Conservation (phyloP, 805 yeast species). For the Komagataella phaffii region DNA sequence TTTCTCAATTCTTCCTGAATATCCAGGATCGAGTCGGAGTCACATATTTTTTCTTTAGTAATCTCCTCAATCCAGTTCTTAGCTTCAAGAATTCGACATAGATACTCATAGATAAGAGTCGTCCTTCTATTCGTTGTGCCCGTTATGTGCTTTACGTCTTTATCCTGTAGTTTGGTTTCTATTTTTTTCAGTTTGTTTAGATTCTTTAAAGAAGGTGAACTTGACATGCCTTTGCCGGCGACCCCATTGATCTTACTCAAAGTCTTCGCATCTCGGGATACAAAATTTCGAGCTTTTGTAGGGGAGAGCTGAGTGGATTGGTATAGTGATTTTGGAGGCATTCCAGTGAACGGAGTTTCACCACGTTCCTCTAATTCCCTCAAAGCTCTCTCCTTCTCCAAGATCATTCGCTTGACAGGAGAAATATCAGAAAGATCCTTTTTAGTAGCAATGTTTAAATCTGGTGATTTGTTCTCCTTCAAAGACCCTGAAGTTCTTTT, state of each 20-base stretch:
- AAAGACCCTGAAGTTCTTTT: neutral
- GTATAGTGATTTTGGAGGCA: conserved; percentile 11
- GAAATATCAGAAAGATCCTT: conserved; percentile 6
- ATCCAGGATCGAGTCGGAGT: conserved; percentile 27
- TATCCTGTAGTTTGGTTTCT: conserved; percentile 12
- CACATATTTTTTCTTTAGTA: conserved; percentile 11
- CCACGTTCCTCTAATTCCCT: neutral
- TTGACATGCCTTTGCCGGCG: conserved; percentile 10
- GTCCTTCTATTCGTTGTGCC: neutral
- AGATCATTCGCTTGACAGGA: conserved; percentile 19
- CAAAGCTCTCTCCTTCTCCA: conserved; percentile 16
- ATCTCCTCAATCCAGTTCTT: conserved; percentile 34
- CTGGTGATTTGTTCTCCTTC: conserved; percentile 14
- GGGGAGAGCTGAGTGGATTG: conserved; percentile 10
- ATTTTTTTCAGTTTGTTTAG: conserved; percentile 16
- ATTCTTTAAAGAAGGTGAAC: conserved; percentile 22
- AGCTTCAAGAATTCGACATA: conserved; percentile 38
- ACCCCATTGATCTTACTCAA: conserved; percentile 20
- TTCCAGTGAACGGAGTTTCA: conserved; percentile 11
- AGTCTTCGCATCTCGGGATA: conserved; percentile 5
- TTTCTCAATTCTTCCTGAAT: conserved; percentile 57
- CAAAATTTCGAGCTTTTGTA: conserved; percentile 8
- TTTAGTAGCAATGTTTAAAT: neutral
- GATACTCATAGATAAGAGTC: conserved; percentile 24
- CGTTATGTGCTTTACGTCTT: conserved; percentile 4